Evolutionary conservation across 1,284 basidiomycete species (phyloP).

Genomic region (Irpex rosettiformis): DNA sequence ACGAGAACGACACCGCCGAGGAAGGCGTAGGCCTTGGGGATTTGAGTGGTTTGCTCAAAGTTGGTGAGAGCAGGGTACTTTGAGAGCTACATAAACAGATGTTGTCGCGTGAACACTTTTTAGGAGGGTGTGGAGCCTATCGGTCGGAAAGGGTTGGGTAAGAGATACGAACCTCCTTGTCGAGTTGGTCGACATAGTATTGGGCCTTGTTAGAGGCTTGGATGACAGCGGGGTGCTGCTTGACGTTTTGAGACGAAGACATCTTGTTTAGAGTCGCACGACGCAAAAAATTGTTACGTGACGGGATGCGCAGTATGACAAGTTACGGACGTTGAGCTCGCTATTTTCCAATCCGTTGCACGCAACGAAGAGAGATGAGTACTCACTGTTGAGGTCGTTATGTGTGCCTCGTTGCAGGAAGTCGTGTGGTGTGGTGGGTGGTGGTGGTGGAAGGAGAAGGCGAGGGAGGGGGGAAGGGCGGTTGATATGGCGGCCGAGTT

Average conservation of each 20-base stretch:
- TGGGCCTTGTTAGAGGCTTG: conserved; percentile 76
- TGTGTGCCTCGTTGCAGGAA: conserved; percentile 5
- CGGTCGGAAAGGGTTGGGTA: background rate
- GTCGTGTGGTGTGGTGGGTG: conserved; percentile 3
- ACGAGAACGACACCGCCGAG: conserved; percentile 70
- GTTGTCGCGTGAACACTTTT: conserved; percentile 18
- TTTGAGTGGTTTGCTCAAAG: conserved; percentile 85
- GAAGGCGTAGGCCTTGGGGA: conserved; percentile 92
- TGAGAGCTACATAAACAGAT: conserved; percentile 58
- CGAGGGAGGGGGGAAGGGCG: conserved; percentile 17
- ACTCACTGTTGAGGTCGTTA: conserved; percentile 8
- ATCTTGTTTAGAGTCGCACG: conserved; percentile 40
- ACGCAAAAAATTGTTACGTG: conserved; percentile 8
- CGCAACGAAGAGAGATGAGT: background rate
- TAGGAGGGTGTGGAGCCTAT: background rate
- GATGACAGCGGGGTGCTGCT: conserved; percentile 82
- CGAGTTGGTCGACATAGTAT: conserved; percentile 80
- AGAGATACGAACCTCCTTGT: conserved; percentile 79
- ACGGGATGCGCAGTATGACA: conserved; percentile 10
- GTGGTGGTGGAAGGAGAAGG: conserved; percentile 19
- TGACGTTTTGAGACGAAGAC: conserved; percentile 73
- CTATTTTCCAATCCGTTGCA: background rate
- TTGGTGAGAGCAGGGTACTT: conserved; percentile 86
- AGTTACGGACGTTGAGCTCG: conserved; percentile 8
- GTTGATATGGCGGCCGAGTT: conserved; percentile 41